These are phyloP conservation scores for Fusarium oxysporum DNA, from an alignment of 2,329 filamentous ascomycete genomes.

Conservation along the genomic window DNA sequence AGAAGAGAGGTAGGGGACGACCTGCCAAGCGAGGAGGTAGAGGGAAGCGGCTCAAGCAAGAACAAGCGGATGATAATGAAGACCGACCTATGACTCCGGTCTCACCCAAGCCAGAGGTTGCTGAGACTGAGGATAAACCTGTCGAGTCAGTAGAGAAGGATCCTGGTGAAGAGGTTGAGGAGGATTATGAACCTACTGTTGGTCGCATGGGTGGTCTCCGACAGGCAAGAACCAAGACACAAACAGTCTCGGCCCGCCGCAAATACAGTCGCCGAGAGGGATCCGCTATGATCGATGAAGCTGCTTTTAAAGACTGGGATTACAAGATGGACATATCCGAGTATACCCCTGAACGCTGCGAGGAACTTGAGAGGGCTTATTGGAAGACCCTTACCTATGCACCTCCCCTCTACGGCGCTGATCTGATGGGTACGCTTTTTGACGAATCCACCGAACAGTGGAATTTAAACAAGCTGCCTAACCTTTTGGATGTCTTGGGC, in stretches of 20 bases:
- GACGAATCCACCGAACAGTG: slow-evolving; percentile 84
- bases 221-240: slow-evolving; percentile 68
- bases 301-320: slow-evolving; percentile 89
- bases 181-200: slow-evolving; percentile 51
- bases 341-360: slow-evolving; percentile 90
- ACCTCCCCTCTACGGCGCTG: slow-evolving; percentile 92
- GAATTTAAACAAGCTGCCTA: slow-evolving; percentile 96
- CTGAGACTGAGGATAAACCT: slow-evolving; percentile 48
- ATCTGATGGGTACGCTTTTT: slow-evolving; percentile 96
- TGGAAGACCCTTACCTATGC: slow-evolving; percentile 98
- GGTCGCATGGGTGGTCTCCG: slow-evolving; percentile 63
- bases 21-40: slow-evolving; percentile 52
- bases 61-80: slow-evolving; percentile 56
- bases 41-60: slow-evolving; percentile 53
- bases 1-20: slow-evolving; percentile 56
- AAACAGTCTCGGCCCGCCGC: slow-evolving; percentile 86
- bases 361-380: slow-evolving; percentile 93
- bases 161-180: slow-evolving; percentile 58
- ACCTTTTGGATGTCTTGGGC: slow-evolving; percentile 91
- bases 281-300: slow-evolving; percentile 85
- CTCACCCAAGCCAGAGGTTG: slow-evolving; percentile 60
- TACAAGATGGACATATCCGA: slow-evolving; percentile 90
- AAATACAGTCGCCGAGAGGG: slow-evolving; percentile 86
- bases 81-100: slow-evolving; percentile 70
- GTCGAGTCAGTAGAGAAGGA: slow-evolving; percentile 65